These are phyloP conservation scores for Talaromyces sp. DNA, from an alignment of 2,329 filamentous ascomycete species.

Conservation along the genomic window DNA sequence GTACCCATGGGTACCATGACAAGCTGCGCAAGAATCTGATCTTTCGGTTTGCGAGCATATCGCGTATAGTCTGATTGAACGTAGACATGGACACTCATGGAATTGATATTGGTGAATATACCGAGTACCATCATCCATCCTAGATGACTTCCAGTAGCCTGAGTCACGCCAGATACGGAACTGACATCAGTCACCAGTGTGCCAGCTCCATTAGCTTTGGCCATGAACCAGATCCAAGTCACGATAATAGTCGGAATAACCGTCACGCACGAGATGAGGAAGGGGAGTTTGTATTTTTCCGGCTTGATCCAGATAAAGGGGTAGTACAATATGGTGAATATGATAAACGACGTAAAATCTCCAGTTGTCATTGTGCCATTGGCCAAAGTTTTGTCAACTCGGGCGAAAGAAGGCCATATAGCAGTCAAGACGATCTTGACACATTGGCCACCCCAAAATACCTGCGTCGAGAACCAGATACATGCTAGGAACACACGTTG, in stretches of 20 bases:
- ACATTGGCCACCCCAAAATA: slow-evolving; percentile 6
- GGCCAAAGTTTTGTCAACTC: background rate
- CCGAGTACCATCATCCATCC: slow-evolving; percentile 14
- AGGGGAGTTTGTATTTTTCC: slow-evolving; percentile 8
- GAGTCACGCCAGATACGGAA: background rate
- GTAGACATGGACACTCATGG: slow-evolving; percentile 8
- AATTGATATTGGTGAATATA: slow-evolving; percentile 11
- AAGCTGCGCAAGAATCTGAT: slow-evolving; percentile 2
- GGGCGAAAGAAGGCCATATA: slow-evolving; percentile 6
- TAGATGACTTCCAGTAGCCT: background rate
- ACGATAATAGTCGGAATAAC: slow-evolving; percentile 6
- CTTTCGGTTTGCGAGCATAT: slow-evolving; percentile 7
- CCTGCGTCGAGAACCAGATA: slow-evolving; percentile 14
- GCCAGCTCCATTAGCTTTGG: background rate
- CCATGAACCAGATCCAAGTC: slow-evolving; percentile 15
- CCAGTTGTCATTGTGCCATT: background rate
- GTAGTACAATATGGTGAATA: background rate
- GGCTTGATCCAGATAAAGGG: slow-evolving; percentile 13
- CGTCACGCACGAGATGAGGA: background rate
- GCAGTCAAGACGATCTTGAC: slow-evolving; percentile 8
- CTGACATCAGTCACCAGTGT: slow-evolving; percentile 5
- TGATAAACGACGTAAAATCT: slow-evolving; percentile 6
- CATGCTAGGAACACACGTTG: slow-evolving; percentile 7
- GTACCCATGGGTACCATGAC: slow-evolving; percentile 2
- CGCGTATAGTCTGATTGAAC: slow-evolving; percentile 12